phyloP scores from a whole-genome alignment of 2,329 filamentous ascomycete genomes.

The Trichoderma brevicompactum region DNA sequence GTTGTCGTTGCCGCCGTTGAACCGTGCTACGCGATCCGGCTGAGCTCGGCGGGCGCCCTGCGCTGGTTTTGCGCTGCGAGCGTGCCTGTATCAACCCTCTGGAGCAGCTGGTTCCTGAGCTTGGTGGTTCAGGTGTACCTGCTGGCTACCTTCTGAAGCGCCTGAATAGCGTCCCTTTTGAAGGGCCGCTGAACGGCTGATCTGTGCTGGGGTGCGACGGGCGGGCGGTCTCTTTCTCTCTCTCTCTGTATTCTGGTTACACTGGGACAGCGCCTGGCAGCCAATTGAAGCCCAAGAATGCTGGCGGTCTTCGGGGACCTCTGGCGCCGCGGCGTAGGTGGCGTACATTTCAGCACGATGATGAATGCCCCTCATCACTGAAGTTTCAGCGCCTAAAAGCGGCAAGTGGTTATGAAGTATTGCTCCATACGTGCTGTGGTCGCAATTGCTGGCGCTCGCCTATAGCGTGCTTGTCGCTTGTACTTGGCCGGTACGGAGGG shows the following conservation, averaged over 20 bases:
- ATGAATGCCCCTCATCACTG: constrained; percentile 30
- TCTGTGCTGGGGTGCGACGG: background rate
- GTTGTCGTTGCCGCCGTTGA: background rate
- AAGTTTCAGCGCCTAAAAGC: constrained; percentile 29
- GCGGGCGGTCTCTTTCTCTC: no score
- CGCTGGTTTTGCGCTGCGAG: constrained; percentile 11
- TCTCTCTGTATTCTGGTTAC: constrained; percentile 7
- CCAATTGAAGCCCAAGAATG: constrained; percentile 27
- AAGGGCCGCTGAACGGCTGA: constrained; percentile 2
- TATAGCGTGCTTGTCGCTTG: no score
- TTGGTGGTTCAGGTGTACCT: constrained; percentile 38
- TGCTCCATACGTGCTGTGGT: background rate
- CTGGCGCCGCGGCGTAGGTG: constrained; percentile 22
- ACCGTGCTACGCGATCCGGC: background rate
- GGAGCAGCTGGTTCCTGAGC: constrained; percentile 30
- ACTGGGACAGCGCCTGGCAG: constrained; percentile 23
- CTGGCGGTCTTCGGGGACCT: constrained; percentile 23
- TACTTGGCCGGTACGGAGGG: no score
- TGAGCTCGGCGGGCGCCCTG: background rate
- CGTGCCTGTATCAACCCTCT: background rate
- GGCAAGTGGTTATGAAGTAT: constrained; percentile 16
- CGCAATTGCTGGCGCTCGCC: background rate
- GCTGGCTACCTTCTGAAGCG: constrained; percentile 21
- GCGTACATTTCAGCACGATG: constrained; percentile 36
- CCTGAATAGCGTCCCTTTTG: constrained; percentile 15